Conservation (phyloP, 2,329 filamentous ascomycete species). For the Hymenoscyphus fructigenus region DNA sequence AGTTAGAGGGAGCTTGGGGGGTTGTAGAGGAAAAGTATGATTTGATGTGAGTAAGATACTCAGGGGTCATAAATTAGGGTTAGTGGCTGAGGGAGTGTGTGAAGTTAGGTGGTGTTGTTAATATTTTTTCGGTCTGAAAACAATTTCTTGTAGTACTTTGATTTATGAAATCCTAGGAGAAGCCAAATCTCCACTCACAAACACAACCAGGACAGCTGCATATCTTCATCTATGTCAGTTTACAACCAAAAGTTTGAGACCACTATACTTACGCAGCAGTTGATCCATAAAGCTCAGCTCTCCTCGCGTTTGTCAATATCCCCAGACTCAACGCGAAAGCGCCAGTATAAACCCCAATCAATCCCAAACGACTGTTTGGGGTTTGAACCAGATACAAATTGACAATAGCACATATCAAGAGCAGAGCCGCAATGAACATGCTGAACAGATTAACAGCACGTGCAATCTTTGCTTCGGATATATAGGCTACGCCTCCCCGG, state of each 20-base stretch:
- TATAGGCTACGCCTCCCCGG: background rate
- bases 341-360: background rate
- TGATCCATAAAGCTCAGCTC: background rate
- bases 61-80: too few relatives aligned
- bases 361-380: background rate
- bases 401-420: background rate
- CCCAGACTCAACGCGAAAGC: background rate
- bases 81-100: too few relatives aligned
- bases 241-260: background rate
- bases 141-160: background rate
- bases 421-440: background rate
- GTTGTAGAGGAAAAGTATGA: background rate
- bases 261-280: background rate
- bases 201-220: background rate
- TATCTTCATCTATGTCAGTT: background rate
- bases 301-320: background rate
- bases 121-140: too few relatives aligned
- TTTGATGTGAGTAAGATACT: too few relatives aligned
- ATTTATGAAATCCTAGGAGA: background rate
- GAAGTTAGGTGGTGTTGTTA: background rate
- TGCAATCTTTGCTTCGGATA: background rate
- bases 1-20: background rate
- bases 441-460: background rate
- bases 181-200: background rate
- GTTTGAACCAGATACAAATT: background rate